Conservation (phyloP, 192 early-diverging fungal species). For the Rhizoclosmatium sp. region DNA sequence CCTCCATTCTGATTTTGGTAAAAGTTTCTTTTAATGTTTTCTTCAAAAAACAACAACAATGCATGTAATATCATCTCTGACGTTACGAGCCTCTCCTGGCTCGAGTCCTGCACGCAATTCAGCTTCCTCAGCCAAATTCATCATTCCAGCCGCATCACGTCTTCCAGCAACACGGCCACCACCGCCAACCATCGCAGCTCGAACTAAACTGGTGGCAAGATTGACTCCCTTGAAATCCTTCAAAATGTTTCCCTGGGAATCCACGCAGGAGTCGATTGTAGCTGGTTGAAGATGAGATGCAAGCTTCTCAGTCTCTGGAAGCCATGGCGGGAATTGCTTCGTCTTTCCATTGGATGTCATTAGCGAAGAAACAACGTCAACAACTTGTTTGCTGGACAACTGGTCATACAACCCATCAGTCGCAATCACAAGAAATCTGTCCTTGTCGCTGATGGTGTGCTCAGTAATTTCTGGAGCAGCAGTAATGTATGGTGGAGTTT, state of each 20-base stretch:
- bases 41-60: slow-evolving; percentile 25
- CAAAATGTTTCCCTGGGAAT: neutral
- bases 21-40: neutral
- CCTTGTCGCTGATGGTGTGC: slow-evolving; percentile 44
- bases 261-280: neutral
- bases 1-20: neutral
- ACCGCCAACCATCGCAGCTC: slow-evolving; percentile 19
- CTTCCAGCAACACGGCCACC: neutral
- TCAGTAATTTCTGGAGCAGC: slow-evolving; percentile 57
- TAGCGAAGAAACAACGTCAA: slow-evolving; percentile 38
- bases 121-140: slow-evolving; percentile 10
- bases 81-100: slow-evolving; percentile 11
- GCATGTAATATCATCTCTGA: slow-evolving; percentile 23
- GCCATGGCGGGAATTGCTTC: slow-evolving; percentile 21
- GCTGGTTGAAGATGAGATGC: slow-evolving; percentile 10
- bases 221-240: slow-evolving; percentile 5
- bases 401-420: slow-evolving; percentile 63
- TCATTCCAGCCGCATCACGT: neutral
- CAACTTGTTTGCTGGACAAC: slow-evolving; percentile 43
- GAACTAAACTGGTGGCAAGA: slow-evolving; percentile 28
- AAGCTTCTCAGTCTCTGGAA: neutral
- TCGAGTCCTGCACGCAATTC: slow-evolving; percentile 29
- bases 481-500: slow-evolving; percentile 47
- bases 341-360: neutral
- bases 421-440: slow-evolving; percentile 57